Percentiles rank a stretch among this genome's conserved stretches.
Conservation (phyloP, 768 basidiomycete genomes). For the Russula ochroleuca region DNA sequence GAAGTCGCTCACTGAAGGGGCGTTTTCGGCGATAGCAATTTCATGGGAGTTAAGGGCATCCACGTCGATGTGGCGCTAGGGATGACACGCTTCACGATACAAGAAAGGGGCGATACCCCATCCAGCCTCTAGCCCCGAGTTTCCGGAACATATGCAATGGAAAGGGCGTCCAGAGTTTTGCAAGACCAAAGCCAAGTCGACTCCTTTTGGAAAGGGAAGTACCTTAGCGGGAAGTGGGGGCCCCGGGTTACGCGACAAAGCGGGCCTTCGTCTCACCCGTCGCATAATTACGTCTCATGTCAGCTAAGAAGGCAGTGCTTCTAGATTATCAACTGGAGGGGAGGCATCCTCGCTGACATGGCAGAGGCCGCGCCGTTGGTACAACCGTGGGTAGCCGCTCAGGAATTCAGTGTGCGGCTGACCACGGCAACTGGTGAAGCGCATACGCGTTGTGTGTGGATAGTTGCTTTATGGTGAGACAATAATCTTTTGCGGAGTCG, state of each 20-base stretch:
- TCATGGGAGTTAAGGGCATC: slow-evolving; percentile 6
- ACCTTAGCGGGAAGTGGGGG: neutral
- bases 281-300: slow-evolving; percentile 19
- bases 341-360: neutral
- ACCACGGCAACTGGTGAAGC: neutral
- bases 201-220: slow-evolving; percentile 3
- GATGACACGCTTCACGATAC: slow-evolving; percentile 7
- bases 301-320: slow-evolving; percentile 2
- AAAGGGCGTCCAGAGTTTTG: neutral
- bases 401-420: neutral
- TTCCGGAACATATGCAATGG: slow-evolving; percentile 15
- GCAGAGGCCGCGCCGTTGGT: neutral
- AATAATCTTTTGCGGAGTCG: neutral
- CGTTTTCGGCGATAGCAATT: slow-evolving; percentile 13
- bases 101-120: neutral
- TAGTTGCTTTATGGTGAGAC: neutral
- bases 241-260: slow-evolving; percentile 10
- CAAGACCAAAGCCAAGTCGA: neutral
- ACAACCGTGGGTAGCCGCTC: neutral
- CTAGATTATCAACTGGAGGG: slow-evolving; percentile 8
- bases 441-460: neutral
- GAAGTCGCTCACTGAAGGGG: neutral
- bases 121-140: neutral
- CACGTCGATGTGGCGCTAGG: neutral
- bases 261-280: slow-evolving; percentile 1